Percentiles rank a stretch among this genome's conserved stretches.
Evolutionary conservation across 2,329 filamentous ascomycete genomes (phyloP).

Genomic region (Fusarium sp.): DNA sequence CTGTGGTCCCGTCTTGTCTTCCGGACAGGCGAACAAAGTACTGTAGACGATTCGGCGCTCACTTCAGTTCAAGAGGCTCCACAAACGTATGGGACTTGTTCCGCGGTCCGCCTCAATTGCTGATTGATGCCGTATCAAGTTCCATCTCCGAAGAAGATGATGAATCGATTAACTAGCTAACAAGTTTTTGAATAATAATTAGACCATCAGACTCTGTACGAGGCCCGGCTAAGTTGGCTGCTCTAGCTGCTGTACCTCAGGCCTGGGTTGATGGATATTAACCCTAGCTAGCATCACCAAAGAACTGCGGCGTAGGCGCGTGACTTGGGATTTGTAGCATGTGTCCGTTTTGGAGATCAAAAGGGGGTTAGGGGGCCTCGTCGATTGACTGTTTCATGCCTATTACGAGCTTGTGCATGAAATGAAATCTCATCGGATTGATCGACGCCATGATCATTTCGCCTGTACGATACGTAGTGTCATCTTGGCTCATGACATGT

Average conservation of each 20-base stretch:
- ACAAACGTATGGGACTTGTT: conserved; percentile 21
- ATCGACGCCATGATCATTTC: conserved; percentile 21
- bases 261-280: conserved; percentile 4
- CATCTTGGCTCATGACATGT: conserved; percentile 32
- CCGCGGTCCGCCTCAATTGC: conserved; percentile 25
- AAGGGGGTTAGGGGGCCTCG: conserved; percentile 3
- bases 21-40: conserved; percentile 7
- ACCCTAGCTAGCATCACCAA: neutral
- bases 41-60: conserved; percentile 15
- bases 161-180: conserved; percentile 4
- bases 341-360: conserved; percentile 25
- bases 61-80: conserved; percentile 26
- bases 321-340: conserved; percentile 18
- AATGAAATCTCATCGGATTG: conserved; percentile 16
- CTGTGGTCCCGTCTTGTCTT: conserved; percentile 33
- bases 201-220: neutral
- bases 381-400: conserved; percentile 1
- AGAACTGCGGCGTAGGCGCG: conserved; percentile 26
- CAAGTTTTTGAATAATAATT: conserved; percentile 1
- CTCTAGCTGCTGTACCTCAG: neutral
- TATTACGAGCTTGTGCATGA: conserved; percentile 24
- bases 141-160: conserved; percentile 31
- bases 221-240: neutral
- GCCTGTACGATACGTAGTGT: neutral
- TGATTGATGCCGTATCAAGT: conserved; percentile 40